These are phyloP conservation scores for Casaregolazyma lundiana DNA, from an alignment of 1,139 yeast genomes.

Conservation along the genomic window DNA sequence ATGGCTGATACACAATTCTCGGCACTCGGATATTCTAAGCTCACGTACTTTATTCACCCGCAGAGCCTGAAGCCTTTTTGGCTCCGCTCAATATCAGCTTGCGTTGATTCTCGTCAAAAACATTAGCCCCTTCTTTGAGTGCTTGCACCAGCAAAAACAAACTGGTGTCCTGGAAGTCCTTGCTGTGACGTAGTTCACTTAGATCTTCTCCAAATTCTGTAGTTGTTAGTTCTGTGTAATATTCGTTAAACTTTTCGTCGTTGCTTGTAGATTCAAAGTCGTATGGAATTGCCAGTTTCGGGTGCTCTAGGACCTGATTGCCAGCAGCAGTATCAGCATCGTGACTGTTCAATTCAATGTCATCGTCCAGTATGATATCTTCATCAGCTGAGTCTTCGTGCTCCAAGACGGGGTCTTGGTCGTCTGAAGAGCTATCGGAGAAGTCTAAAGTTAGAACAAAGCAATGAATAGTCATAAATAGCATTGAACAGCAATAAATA, in stretches of 20 bases:
- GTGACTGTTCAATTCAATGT: constrained; percentile 9
- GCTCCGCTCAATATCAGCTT: constrained; percentile 18
- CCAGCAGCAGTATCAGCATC: constrained; percentile 7
- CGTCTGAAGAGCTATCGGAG: constrained; percentile 16
- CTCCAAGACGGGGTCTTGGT: constrained; percentile 9
- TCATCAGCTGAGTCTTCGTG: constrained; percentile 13
- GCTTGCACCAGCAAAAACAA: constrained; percentile 34
- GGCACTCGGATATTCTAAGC: too few species aligned
- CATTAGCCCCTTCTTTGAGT: constrained; percentile 36
- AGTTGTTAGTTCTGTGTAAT: constrained; percentile 33
- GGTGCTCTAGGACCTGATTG: constrained; percentile 5
- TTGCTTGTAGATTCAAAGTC: constrained; percentile 15
- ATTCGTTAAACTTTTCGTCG: constrained; percentile 29
- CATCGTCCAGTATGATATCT: constrained; percentile 15
- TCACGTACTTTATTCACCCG: too few species aligned
- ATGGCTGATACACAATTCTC: too few species aligned
- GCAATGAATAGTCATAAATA: not conserved
- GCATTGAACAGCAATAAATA: not conserved
- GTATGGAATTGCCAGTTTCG: constrained; percentile 17
- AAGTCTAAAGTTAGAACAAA: constrained; percentile 21
- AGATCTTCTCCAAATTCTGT: constrained; percentile 37
- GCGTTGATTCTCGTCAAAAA: constrained; percentile 34
- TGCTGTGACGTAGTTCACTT: constrained; percentile 33
- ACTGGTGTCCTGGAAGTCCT: constrained; percentile 35
- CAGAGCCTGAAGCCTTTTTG: too few species aligned